phyloP scores from a whole-genome alignment of 768 basidiomycete genomes.

The Rhizopogon salebrosus region DNA sequence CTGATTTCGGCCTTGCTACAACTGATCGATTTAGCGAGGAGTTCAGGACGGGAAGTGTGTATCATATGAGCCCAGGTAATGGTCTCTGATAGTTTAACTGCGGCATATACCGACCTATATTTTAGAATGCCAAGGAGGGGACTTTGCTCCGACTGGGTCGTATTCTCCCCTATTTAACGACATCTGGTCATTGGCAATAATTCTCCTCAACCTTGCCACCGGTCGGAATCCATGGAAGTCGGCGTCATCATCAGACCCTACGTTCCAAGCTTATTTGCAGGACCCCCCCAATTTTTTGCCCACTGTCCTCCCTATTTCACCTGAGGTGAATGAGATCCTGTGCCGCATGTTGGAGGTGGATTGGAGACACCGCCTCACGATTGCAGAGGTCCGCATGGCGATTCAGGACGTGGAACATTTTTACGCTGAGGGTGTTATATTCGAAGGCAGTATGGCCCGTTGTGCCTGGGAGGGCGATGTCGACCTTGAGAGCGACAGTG shows the following conservation, averaged over 20 bases:
- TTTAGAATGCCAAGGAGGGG: conserved; percentile 81
- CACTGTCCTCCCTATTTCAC: conserved; percentile 76
- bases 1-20: conserved; percentile 94
- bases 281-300: conserved; percentile 79
- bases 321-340: conserved; percentile 67
- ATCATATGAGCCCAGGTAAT: conserved; percentile 91
- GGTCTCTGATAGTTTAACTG: conserved; percentile 5
- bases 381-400: conserved; percentile 46
- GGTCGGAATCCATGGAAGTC: conserved; percentile 97
- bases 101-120: conserved; percentile 17
- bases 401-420: conserved; percentile 57
- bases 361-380: conserved; percentile 47
- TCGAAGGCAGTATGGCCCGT: conserved; percentile 76
- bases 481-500: conserved; percentile 56
- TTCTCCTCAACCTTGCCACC: conserved; percentile 92
- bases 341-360: conserved; percentile 69
- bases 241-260: conserved; percentile 76
- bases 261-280: conserved; percentile 82
- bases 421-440: conserved; percentile 70
- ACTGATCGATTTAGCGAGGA: conserved; percentile 81
- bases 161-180: conserved; percentile 91
- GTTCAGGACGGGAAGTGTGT: conserved; percentile 95
- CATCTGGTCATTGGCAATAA: conserved; percentile 94
- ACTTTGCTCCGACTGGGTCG: conserved; percentile 51
- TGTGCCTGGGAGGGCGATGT: conserved; percentile 75